Evolutionary conservation across 2,329 filamentous ascomycete species (phyloP).

Genomic region (Xylogone sp.): DNA sequence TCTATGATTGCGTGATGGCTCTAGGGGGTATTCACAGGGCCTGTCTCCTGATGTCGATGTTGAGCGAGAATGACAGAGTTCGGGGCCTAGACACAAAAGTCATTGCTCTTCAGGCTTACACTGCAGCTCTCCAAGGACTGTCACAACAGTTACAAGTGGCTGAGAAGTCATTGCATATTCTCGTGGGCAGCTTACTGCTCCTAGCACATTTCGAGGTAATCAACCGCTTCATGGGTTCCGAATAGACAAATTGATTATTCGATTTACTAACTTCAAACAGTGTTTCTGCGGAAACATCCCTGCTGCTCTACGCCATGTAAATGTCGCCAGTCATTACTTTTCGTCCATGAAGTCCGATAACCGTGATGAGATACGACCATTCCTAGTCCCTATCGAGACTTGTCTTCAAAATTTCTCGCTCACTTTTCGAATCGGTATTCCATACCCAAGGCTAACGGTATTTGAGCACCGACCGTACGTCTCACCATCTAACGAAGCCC

Average conservation of each 20-base stretch:
- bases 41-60: constrained; percentile 11
- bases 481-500: neutral
- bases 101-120: constrained; percentile 15
- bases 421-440: neutral
- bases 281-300: neutral
- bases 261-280: neutral
- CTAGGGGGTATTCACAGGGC: constrained; percentile 18
- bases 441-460: neutral
- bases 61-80: constrained; percentile 8
- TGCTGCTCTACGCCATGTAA: neutral
- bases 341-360: neutral
- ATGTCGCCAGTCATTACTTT: neutral
- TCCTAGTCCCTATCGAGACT: neutral
- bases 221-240: neutral
- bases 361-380: neutral
- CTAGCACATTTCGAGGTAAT: neutral
- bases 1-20: constrained; percentile 17
- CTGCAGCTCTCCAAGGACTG: constrained; percentile 11
- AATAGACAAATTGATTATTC: neutral
- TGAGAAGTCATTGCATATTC: neutral
- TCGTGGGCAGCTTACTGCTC: neutral
- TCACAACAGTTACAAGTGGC: constrained; percentile 2
- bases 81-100: constrained; percentile 15
- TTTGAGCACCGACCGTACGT: neutral
- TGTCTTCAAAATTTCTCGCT: neutral